phyloP scores from a whole-genome alignment of 75 land plant genomes.

The Azolla pinnata region DNA sequence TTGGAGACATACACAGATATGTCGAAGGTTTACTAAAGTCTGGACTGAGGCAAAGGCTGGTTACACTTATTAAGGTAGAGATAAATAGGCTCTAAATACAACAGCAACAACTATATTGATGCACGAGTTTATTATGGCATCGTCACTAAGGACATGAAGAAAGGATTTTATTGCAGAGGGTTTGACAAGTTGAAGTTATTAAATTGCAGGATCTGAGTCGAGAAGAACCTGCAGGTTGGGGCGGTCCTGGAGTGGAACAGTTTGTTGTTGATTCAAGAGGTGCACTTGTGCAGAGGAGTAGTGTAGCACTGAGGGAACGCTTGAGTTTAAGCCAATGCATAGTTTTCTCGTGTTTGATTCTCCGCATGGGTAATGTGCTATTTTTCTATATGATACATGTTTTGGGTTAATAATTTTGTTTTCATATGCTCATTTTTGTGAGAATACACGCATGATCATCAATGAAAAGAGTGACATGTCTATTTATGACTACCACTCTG shows the following conservation, averaged over 20 bases:
- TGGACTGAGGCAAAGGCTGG: slow-evolving; percentile 70
- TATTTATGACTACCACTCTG: no score
- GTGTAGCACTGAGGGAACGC: slow-evolving; percentile 67
- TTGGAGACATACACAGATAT: slow-evolving; percentile 58
- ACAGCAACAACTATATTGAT: no score
- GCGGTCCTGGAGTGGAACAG: slow-evolving; percentile 75
- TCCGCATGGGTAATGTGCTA: slow-evolving; percentile 79
- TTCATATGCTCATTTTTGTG: no score
- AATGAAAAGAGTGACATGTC: no score
- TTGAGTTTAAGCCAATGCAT: slow-evolving; percentile 80
- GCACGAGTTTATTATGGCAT: no score
- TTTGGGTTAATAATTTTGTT: no score
- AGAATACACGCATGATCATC: no score
- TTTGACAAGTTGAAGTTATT: no score
- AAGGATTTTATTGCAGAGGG: neutral
- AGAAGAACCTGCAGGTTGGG: slow-evolving; percentile 82
- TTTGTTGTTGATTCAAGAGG: slow-evolving; percentile 82
- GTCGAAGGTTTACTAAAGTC: slow-evolving; percentile 61
- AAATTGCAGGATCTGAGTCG: slow-evolving; percentile 62
- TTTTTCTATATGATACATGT: no score
- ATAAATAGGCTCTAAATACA: no score
- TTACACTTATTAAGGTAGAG: slow-evolving; percentile 68
- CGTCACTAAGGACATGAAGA: no score
- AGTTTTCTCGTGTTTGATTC: slow-evolving; percentile 66
- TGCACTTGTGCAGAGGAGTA: slow-evolving; percentile 62